Conservation (phyloP, 2,329 filamentous ascomycete genomes). For the Pochonia chlamydosporia region DNA sequence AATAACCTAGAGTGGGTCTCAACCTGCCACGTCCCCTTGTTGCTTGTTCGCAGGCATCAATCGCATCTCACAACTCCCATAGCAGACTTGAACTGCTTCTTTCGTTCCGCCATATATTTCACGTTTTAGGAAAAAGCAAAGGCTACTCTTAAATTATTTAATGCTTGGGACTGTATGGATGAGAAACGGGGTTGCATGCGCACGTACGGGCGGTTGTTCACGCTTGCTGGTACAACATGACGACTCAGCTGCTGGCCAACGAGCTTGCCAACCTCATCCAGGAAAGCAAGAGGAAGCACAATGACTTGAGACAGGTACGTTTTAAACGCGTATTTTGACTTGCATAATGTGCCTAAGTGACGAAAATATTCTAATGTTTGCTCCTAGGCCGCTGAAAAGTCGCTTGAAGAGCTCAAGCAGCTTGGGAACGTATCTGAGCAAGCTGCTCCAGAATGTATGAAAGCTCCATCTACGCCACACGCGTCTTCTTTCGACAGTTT, state of each 20-base stretch:
- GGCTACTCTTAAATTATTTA: too few species aligned
- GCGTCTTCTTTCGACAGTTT: constrained; percentile 3
- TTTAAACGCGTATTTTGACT: background rate
- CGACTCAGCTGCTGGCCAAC: constrained; percentile 79
- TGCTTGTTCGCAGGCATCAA: background rate
- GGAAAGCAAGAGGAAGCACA: constrained; percentile 92
- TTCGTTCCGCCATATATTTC: too few species aligned
- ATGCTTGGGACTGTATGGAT: constrained; percentile 26
- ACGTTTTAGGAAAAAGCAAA: too few species aligned
- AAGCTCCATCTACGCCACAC: constrained; percentile 8
- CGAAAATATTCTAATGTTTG: background rate
- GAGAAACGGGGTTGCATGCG: constrained; percentile 14
- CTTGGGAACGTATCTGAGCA: constrained; percentile 28
- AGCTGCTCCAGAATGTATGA: constrained; percentile 31
- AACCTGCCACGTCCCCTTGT: constrained; percentile 7
- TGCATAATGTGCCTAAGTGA: too few species aligned
- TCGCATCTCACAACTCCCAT: background rate
- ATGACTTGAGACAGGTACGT: constrained; percentile 72
- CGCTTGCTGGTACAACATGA: constrained; percentile 56
- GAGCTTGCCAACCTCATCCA: constrained; percentile 89
- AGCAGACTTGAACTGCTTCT: too few species aligned
- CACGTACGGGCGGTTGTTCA: constrained; percentile 17
- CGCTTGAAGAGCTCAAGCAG: constrained; percentile 77
- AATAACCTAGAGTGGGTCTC: too few species aligned
- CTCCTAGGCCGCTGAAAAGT: constrained; percentile 79